Percentiles rank a stretch among this genome's conserved stretches.
phyloP scores from a whole-genome alignment of 2,329 filamentous ascomycete species.

The Dactylellina sp. region DNA sequence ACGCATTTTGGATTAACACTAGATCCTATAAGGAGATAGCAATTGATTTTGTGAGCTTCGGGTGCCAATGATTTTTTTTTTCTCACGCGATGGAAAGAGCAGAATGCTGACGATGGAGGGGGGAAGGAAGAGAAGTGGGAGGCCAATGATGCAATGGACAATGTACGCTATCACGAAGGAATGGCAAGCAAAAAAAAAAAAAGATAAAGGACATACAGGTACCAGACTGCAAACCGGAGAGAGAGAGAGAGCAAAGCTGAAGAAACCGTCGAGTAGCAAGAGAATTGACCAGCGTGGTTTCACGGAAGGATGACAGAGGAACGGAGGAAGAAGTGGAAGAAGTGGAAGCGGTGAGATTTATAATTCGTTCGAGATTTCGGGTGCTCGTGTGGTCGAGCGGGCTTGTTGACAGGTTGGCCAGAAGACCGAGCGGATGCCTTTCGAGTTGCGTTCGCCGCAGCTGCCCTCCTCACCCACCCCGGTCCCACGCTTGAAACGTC shows the following conservation, averaged over 20 bases:
- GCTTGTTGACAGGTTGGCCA: constrained; percentile 51
- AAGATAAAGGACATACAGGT: constrained; percentile 33
- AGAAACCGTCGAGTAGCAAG: constrained; percentile 4
- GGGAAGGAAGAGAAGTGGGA: background rate
- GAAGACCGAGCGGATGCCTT: constrained; percentile 22
- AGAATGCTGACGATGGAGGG: background rate
- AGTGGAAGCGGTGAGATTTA: constrained; percentile 19
- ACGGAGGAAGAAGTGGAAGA: constrained; percentile 19
- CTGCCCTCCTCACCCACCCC: background rate
- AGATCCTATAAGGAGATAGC: constrained; percentile 52
- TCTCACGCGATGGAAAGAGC: background rate
- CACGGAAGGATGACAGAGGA: constrained; percentile 7
- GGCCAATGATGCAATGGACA: constrained; percentile 42
- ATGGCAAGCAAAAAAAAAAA: constrained; percentile 5
- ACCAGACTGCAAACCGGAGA: constrained; percentile 42
- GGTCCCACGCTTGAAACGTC: constrained; percentile 21
- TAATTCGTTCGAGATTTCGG: constrained; percentile 27
- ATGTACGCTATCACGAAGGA: too few species aligned
- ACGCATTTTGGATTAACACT: constrained; percentile 74
- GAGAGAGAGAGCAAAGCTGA: constrained; percentile 4
- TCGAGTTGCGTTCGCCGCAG: background rate
- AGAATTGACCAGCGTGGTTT: constrained; percentile 42
- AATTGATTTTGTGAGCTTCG: constrained; percentile 19
- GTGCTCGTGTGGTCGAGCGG: constrained; percentile 40
- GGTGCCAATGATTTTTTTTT: background rate